phyloP scores from a whole-genome alignment of 768 basidiomycete genomes.

The Mycena vulgaris region DNA sequence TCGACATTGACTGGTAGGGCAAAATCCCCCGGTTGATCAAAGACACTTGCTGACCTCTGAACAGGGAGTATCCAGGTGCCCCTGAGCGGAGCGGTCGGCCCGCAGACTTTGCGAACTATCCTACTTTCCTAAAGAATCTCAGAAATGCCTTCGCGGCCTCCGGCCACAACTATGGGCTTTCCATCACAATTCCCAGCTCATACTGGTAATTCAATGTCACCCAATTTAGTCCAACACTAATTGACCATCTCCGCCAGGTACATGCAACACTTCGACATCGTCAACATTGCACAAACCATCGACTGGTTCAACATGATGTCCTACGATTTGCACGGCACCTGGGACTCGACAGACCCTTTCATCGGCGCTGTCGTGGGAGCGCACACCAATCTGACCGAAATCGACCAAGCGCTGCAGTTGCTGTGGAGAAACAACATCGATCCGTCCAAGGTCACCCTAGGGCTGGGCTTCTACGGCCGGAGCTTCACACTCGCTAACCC shows the following conservation, averaged over 20 bases:
- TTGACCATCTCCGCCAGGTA: slow-evolving; percentile 11
- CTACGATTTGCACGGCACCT: slow-evolving; percentile 40
- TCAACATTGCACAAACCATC: slow-evolving; percentile 26
- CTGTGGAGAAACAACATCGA: slow-evolving; percentile 21
- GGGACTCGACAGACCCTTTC: slow-evolving; percentile 38
- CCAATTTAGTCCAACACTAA: too few relatives aligned
- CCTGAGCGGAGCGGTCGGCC: too few relatives aligned
- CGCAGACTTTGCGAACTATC: too few relatives aligned
- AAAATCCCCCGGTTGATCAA: too few relatives aligned
- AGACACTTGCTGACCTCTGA: too few relatives aligned
- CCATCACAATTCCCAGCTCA: too few relatives aligned
- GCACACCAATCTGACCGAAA: slow-evolving; percentile 42
- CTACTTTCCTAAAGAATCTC: too few relatives aligned
- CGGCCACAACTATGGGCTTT: too few relatives aligned
- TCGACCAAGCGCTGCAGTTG: slow-evolving; percentile 34
- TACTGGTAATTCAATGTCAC: too few relatives aligned
- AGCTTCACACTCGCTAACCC: neutral
- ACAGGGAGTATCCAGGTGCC: too few relatives aligned
- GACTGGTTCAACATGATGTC: slow-evolving; percentile 43
- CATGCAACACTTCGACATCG: slow-evolving; percentile 27
- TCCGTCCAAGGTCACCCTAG: slow-evolving; percentile 35
- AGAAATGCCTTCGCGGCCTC: too few relatives aligned
- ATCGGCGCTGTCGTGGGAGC: slow-evolving; percentile 33
- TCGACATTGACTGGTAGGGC: too few relatives aligned
- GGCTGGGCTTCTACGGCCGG: slow-evolving; percentile 37